Conservation (phyloP, 2,329 filamentous ascomycete species). For the Hypoxylon sp. region DNA sequence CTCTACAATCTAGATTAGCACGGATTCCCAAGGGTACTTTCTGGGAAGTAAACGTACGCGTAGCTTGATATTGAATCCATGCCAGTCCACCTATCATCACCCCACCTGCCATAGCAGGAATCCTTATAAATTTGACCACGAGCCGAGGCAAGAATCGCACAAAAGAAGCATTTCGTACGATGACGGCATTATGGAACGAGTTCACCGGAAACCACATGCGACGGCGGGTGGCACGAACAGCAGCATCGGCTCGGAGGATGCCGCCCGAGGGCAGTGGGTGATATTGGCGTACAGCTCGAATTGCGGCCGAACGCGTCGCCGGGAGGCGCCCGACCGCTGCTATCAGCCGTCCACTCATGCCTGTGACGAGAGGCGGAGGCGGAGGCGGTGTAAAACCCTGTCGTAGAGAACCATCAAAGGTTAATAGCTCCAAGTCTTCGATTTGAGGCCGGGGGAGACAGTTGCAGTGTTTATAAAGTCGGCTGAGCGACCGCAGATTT, state of each 20-base stretch:
- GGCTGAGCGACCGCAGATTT: conserved; percentile 19
- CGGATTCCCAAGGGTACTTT: neutral
- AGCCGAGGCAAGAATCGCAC: conserved; percentile 81
- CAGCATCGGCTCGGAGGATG: conserved; percentile 73
- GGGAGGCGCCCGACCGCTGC: conserved; percentile 51
- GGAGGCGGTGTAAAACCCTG: conserved; percentile 45
- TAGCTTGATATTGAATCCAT: conserved; percentile 96
- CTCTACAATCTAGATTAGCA: conserved; percentile 52
- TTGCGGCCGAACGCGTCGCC: conserved; percentile 47
- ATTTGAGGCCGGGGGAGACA: conserved; percentile 1
- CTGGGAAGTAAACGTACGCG: conserved; percentile 69
- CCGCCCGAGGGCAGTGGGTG: conserved; percentile 76
- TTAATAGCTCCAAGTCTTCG: conserved; percentile 12
- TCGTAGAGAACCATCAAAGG: conserved; percentile 46
- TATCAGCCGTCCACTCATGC: conserved; percentile 54
- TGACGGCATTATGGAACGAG: conserved; percentile 83
- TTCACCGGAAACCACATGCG: conserved; percentile 84
- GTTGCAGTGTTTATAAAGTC: neutral
- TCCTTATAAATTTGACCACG: conserved; percentile 86
- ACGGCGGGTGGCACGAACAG: conserved; percentile 69
- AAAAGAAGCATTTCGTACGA: conserved; percentile 73
- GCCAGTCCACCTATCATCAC: conserved; percentile 87
- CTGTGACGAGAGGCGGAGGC: conserved; percentile 50
- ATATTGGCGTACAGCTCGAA: conserved; percentile 70
- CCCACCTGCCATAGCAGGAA: conserved; percentile 92